Percentiles rank a stretch among this genome's conserved stretches.
These are phyloP conservation scores for Penicillium vulpinum DNA, from an alignment of 2,329 filamentous ascomycete species.

Conservation along the genomic window DNA sequence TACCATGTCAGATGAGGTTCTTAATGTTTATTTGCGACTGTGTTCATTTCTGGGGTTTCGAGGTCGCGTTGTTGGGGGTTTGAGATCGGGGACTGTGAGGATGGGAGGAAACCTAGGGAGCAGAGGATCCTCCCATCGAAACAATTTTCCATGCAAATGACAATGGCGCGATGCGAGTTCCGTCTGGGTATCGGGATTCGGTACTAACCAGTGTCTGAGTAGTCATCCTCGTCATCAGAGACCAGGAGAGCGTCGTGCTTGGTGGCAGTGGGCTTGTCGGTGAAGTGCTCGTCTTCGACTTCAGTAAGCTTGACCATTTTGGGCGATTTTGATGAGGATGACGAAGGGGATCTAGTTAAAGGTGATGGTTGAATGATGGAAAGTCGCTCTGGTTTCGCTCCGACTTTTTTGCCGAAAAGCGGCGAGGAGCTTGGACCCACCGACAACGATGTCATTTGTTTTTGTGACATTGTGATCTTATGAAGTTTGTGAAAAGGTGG, in stretches of 20 bases:
- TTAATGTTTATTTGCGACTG: conserved; percentile 8
- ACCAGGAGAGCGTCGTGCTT: conserved; percentile 56
- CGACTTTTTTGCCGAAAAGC: conserved; percentile 45
- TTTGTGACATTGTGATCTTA: background rate
- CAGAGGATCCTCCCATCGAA: background rate
- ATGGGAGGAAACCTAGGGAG: background rate
- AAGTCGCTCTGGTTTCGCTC: conserved; percentile 29
- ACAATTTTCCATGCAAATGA: background rate
- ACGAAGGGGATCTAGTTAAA: conserved; percentile 6
- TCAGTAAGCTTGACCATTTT: conserved; percentile 94
- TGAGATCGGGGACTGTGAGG: background rate
- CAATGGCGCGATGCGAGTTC: conserved; percentile 6
- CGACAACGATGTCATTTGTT: conserved; percentile 10
- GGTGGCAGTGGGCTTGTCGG: conserved; percentile 63
- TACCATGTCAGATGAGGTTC: conserved; percentile 14
- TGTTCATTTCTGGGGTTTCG: conserved; percentile 5
- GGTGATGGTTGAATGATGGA: conserved; percentile 25
- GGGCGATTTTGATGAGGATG: conserved; percentile 18
- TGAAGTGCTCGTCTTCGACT: conserved; percentile 95
- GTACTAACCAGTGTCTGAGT: conserved; percentile 81
- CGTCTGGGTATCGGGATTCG: conserved; percentile 7
- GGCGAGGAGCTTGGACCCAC: conserved; percentile 35
- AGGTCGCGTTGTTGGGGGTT: conserved; percentile 7
- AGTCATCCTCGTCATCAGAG: conserved; percentile 68
- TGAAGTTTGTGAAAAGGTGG: background rate